Conservation (phyloP, 805 yeast species). For the Myxozyma udenii region DNA sequence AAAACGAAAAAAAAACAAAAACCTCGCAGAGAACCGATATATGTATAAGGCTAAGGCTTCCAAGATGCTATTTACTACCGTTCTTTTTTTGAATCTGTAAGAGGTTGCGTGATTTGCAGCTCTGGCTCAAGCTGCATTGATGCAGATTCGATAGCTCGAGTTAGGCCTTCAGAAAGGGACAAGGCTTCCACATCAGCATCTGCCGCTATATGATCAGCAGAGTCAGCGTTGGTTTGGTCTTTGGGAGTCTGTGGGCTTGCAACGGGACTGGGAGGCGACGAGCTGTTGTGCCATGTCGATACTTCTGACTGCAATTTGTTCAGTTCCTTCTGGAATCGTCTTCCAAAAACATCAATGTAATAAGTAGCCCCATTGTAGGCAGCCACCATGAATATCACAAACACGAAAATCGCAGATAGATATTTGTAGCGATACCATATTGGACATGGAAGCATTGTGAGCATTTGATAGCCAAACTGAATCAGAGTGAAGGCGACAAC, state of each 20-base stretch:
- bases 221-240: not conserved
- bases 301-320: slow-evolving; percentile 66
- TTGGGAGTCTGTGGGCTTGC: slow-evolving; percentile 8
- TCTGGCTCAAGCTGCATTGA: not conserved
- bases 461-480: slow-evolving; percentile 81
- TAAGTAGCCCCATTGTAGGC: slow-evolving; percentile 93
- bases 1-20: not conserved
- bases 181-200: slow-evolving; percentile 15
- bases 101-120: not conserved
- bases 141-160: not conserved
- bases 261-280: slow-evolving; percentile 22
- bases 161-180: not conserved
- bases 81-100: not conserved
- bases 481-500: slow-evolving; percentile 78
- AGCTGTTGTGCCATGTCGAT: slow-evolving; percentile 40
- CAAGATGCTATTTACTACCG: too few relatives aligned
- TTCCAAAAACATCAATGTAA: slow-evolving; percentile 88
- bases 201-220: not conserved
- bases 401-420: slow-evolving; percentile 65
- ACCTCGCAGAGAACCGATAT: too few relatives aligned
- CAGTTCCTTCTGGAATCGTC: slow-evolving; percentile 83
- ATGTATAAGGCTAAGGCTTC: too few relatives aligned
- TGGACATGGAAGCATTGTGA: slow-evolving; percentile 86
- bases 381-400: slow-evolving; percentile 72
- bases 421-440: slow-evolving; percentile 73